phyloP scores from a whole-genome alignment of 1,284 basidiomycete species.

The Violaceomyces palustris region DNA sequence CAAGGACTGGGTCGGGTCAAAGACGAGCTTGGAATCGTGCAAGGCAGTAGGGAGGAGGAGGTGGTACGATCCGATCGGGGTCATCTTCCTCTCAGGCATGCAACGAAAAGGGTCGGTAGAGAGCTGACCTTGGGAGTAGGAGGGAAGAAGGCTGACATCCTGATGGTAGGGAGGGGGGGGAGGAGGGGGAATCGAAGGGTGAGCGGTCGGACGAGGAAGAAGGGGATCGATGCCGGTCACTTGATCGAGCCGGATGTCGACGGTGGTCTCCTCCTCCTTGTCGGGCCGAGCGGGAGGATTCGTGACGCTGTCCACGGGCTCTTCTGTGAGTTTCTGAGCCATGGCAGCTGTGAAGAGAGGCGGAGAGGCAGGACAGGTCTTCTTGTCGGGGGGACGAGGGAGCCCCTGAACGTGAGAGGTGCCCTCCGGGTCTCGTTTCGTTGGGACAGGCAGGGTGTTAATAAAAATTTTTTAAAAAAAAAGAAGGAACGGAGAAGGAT shows the following conservation, averaged over 20 bases:
- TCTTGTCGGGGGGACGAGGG: too few species aligned
- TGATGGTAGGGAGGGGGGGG: conserved; percentile 10
- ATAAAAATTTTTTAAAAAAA: too few species aligned
- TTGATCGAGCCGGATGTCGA: conserved; percentile 28
- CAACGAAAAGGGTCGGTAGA: background rate
- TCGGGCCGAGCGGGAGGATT: background rate
- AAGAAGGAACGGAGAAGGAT: too few species aligned
- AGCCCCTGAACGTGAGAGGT: too few species aligned
- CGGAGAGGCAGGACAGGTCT: too few species aligned
- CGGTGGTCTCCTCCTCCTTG: conserved; percentile 1
- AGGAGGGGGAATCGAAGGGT: background rate
- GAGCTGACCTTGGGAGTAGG: background rate
- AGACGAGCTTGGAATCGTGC: conserved; percentile 19
- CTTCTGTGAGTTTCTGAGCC: too few species aligned
- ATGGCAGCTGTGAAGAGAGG: too few species aligned
- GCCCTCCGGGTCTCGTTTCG: too few species aligned
- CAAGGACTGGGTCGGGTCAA: conserved; percentile 14
- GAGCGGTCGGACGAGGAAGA: background rate
- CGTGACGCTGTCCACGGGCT: background rate
- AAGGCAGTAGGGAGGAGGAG: conserved; percentile 16
- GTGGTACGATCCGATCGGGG: conserved; percentile 1
- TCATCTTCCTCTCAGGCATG: background rate
- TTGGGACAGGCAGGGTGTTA: too few species aligned
- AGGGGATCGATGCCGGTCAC: background rate
- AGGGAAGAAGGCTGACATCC: background rate